These are phyloP conservation scores for Plasmodium cynomolgi DNA, from an alignment of 169 alveolate species.

Conservation along the genomic window DNA sequence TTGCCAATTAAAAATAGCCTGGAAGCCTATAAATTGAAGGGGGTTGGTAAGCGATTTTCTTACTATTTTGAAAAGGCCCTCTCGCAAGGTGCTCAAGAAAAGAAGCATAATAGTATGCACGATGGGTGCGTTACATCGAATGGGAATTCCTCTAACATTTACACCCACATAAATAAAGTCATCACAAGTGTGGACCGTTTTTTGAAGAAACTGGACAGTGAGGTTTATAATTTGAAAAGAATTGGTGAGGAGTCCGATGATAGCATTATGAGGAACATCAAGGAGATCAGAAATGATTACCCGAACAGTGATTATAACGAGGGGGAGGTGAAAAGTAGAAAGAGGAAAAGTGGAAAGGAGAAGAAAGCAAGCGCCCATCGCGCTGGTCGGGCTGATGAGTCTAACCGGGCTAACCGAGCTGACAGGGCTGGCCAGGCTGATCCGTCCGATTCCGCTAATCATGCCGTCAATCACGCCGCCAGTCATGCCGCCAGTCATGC, in stretches of 20 bases:
- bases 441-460: background rate
- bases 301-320: background rate
- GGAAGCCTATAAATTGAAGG: slow-evolving; percentile 78
- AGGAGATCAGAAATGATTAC: slow-evolving; percentile 59
- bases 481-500: too few species aligned
- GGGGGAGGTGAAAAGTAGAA: background rate
- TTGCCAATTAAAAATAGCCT: slow-evolving; percentile 76
- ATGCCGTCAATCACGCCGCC: too few species aligned
- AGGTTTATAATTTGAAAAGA: slow-evolving; percentile 12
- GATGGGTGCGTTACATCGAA: background rate
- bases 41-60: slow-evolving; percentile 79
- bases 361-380: background rate
- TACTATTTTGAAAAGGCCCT: slow-evolving; percentile 63
- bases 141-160: background rate
- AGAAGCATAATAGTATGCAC: background rate
- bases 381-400: background rate
- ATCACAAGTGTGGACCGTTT: slow-evolving; percentile 43
- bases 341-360: background rate
- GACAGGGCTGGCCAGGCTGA: background rate
- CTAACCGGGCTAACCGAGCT: background rate
- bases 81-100: slow-evolving; percentile 1
- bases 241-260: slow-evolving; percentile 32
- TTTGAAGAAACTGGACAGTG: slow-evolving; percentile 26
- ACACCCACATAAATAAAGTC: slow-evolving; percentile 60
- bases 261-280: slow-evolving; percentile 41